Base-by-base conservation (phyloP, 805 yeast genomes). In the Millerago galiae region DNA sequence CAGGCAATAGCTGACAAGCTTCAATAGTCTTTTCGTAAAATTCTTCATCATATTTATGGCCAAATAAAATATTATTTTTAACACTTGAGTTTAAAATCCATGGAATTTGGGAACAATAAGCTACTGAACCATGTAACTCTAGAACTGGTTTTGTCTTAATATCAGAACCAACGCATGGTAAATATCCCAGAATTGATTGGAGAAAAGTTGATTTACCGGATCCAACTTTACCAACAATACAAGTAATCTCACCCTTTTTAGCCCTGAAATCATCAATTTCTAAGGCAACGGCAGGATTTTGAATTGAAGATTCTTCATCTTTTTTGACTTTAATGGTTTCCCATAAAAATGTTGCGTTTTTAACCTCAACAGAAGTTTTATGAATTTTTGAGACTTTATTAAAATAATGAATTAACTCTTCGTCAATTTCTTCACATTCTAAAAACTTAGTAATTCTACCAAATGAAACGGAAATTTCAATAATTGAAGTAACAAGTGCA, bases 31-130 rank as follows among this genome's bases (percentile, higher is more conserved):
- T 73, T 27, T 81, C 74, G 63, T 93, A 93, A 55, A 90, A 90
- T 3, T 72, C 83, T 12, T 83, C 75, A 54, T 93, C 97, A 60
- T 68, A 86, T 51, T 74, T 81, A 57, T 82, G 88, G 16, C 99
- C 99, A 65, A 93, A 93, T 38, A 89, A 60, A 56, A 93, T 85
- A 59, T 93, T 93, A 26, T 91, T 96, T 53, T 78, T 83, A 5
- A 93, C 91, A 5, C 95, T 72, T 25, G 95, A 97, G 58, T 93
- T 93, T 83, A 89, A 83, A 49, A 93, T 89, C 99, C 99, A 93
- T 2, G 99, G 95, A 32, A 84, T 80, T 64, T 90, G 98, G 2
- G 95, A 81, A 34, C 84, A 95, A 61, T 90, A 91, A 0, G 97
- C 97, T 3, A 85, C 89, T 18, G 73, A 66, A 31, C 98, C 98